phyloP scores from a whole-genome alignment of 2,329 filamentous ascomycete genomes.

The Pyrenochaeta sp. region DNA sequence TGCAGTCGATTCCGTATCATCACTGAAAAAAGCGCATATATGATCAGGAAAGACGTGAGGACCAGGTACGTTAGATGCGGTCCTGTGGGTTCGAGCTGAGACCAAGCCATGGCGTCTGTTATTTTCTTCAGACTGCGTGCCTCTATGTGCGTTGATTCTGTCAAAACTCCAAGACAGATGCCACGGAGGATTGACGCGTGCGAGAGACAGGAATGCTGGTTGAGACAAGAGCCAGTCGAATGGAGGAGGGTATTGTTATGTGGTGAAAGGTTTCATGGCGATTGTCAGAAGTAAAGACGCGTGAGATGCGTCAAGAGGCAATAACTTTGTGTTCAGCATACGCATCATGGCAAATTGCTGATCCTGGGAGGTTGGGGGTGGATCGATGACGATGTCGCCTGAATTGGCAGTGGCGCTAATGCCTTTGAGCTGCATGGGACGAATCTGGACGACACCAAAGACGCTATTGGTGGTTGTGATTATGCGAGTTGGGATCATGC shows the following conservation, averaged over 20 bases:
- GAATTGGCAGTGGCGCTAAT: constrained; percentile 9
- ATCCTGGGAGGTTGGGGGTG: constrained; percentile 2
- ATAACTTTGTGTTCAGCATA: background rate
- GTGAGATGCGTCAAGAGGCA: background rate
- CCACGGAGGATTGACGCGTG: background rate
- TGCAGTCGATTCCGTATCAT: constrained; percentile 59
- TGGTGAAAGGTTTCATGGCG: background rate
- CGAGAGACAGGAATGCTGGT: background rate
- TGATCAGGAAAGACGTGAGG: constrained; percentile 56
- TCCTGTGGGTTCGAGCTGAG: constrained; percentile 57
- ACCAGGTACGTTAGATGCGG: constrained; percentile 57
- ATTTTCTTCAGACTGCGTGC: background rate
- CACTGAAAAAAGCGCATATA: constrained; percentile 56
- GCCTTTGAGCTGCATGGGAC: background rate
- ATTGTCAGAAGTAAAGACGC: background rate
- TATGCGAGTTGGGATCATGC: too few relatives aligned
- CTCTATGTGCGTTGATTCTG: background rate
- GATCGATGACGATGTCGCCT: constrained; percentile 20
- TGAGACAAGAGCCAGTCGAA: background rate
- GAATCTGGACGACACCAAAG: background rate
- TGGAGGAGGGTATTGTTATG: background rate
- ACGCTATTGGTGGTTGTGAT: background rate
- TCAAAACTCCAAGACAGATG: background rate
- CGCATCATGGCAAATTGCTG: constrained; percentile 6
- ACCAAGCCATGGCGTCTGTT: constrained; percentile 47